Base-by-base conservation (phyloP, 495 filamentous ascomycete genomes). In the Aspergillus campestris region DNA sequence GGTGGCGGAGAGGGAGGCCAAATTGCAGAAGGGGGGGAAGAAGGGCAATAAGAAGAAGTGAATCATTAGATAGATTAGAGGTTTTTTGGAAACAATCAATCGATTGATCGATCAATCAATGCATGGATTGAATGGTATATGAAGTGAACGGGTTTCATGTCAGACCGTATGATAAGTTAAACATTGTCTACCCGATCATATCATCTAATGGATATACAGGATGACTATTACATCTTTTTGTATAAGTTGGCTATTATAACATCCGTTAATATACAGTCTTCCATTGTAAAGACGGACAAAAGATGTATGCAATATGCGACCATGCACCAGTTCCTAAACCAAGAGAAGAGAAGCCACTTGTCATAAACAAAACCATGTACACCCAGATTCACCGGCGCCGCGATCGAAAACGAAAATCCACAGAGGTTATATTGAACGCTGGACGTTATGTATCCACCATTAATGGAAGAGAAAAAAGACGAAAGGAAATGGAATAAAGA, bases 1-100 rank as follows among this genome's bases (percentile, higher is more conserved):
- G 37, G 57, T 52, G 24, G 65, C 56, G 36, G 62, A 66, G 48
- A 53, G 59, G 9, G 66, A 73, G 50, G 65, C 60, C 9, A 66
- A 58, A 45, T 34, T 65, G 55, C 53, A 54, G 31, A 44, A 60
- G 55, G 59, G 59, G 1, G 63, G 63, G 36, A 44, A 48, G 34
- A 64, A 61, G 47, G 61, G 49, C 2, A 7, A 41, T 10, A 71
- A 70, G 63, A 75, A 66, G 55, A 65, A 70, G 48, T 60, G 45
- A 53, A 38, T 5, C 34, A 34, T 29, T 27, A 1, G 39, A 18
- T 18, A 46, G 40, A 24, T 24, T 24, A 24, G 18, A 24, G 18
- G 18, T 24, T 24, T 24, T 24, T 24, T 24, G 18, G 18, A 24
- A 24, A 24, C 18, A 24, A 24, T 24, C 18, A 24, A 24, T 24